Conservation (phyloP, 345 rosid genomes). For the Clausena lansium region DNA sequence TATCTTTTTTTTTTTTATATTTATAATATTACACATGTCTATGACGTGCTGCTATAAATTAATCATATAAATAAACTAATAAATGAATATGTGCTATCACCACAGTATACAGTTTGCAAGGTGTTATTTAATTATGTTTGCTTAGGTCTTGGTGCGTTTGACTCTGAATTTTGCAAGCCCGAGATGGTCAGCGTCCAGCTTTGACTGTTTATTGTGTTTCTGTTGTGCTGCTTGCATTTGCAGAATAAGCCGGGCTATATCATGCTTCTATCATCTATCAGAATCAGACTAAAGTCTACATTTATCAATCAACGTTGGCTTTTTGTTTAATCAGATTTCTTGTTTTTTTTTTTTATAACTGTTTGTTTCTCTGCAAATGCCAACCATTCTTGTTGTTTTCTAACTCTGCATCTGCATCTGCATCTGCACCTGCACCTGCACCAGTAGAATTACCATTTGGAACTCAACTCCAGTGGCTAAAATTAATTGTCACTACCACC, state of each 20-base stretch:
- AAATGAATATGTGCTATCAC: background rate
- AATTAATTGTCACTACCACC: background rate
- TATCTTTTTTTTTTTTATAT: background rate
- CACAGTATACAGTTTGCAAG: background rate
- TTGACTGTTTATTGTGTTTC: slow-evolving; percentile 5
- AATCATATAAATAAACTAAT: background rate
- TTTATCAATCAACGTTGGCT: background rate
- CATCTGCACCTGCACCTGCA: too few species aligned
- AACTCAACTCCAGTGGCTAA: background rate
- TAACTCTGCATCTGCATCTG: too few species aligned
- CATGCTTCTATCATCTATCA: background rate
- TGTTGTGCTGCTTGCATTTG: background rate
- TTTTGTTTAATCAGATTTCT: too few species aligned
- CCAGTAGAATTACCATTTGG: background rate
- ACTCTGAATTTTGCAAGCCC: slow-evolving; percentile 14
- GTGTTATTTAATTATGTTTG: background rate
- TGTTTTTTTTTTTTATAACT: too few species aligned
- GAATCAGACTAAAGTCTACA: too few species aligned
- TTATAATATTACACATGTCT: background rate
- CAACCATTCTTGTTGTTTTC: background rate
- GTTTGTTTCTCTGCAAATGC: too few species aligned
- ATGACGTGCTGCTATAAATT: background rate
- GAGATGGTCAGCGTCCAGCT: slow-evolving; percentile 15
- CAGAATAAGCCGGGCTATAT: background rate
- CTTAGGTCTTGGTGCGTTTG: slow-evolving; percentile 18